phyloP scores from a whole-genome alignment of 768 basidiomycete genomes.

The Pulveroboletus ravenelii region DNA sequence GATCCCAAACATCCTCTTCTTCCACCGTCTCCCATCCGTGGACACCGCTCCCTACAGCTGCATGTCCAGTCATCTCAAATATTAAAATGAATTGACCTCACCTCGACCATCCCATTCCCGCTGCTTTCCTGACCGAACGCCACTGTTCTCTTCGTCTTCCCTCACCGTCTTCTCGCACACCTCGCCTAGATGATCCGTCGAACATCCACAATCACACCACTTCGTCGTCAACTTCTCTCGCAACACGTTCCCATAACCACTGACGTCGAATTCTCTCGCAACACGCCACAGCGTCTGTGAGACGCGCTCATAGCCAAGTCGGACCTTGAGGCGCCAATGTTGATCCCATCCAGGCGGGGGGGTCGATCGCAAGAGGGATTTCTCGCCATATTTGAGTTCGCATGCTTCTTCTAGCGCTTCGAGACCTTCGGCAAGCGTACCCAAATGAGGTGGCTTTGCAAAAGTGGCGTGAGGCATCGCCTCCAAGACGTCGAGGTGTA shows the following conservation, averaged over 20 bases:
- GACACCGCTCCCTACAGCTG: slow-evolving; percentile 46
- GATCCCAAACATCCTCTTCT: slow-evolving; percentile 74
- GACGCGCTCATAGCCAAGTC: slow-evolving; percentile 59
- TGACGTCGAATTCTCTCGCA: slow-evolving; percentile 65
- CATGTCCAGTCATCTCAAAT: neutral
- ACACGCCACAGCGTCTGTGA: slow-evolving; percentile 66
- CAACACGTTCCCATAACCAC: slow-evolving; percentile 65
- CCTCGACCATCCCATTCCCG: slow-evolving; percentile 77
- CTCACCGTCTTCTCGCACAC: slow-evolving; percentile 71
- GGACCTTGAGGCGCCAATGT: slow-evolving; percentile 57
- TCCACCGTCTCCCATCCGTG: slow-evolving; percentile 72
- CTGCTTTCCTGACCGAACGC: slow-evolving; percentile 59
- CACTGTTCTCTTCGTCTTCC: slow-evolving; percentile 61
- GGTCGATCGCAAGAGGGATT: slow-evolving; percentile 27
- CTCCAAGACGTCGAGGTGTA: slow-evolving; percentile 59
- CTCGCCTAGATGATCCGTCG: slow-evolving; percentile 72
- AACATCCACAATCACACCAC: slow-evolving; percentile 81
- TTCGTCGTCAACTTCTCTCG: slow-evolving; percentile 69
- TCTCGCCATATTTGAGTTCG: slow-evolving; percentile 48
- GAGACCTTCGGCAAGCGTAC: slow-evolving; percentile 52
- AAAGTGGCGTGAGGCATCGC: slow-evolving; percentile 53
- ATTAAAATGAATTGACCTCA: slow-evolving; percentile 4
- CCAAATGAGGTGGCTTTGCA: slow-evolving; percentile 62
- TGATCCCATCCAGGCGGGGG: slow-evolving; percentile 44
- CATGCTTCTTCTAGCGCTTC: slow-evolving; percentile 64